These are phyloP conservation scores for Neofusicoccum laricinum DNA, from an alignment of 2,329 filamentous ascomycete genomes.

Conservation along the genomic window DNA sequence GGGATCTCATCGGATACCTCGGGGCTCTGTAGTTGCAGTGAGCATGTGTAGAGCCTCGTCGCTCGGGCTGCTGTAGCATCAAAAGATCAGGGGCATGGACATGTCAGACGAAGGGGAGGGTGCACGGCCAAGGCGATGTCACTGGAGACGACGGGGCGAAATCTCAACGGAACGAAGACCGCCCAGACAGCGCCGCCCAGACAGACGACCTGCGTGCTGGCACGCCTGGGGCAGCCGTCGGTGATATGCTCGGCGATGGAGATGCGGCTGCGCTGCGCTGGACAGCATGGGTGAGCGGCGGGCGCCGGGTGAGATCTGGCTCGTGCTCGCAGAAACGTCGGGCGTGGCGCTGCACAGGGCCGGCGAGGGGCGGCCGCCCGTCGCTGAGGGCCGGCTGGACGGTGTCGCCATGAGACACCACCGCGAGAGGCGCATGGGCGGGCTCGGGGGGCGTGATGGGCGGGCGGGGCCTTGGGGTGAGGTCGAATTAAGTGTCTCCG, in stretches of 20 bases:
- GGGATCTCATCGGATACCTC: background rate
- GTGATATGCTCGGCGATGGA: background rate
- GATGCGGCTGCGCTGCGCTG: background rate
- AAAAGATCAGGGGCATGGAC: background rate
- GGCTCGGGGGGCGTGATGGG: background rate
- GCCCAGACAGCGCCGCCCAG: background rate
- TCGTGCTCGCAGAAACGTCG: background rate
- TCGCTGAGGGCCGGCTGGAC: background rate
- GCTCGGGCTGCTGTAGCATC: too few relatives aligned
- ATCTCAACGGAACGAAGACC: constrained; percentile 5
- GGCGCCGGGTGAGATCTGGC: background rate
- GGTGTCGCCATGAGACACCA: background rate
- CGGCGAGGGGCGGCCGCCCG: background rate
- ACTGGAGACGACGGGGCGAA: background rate
- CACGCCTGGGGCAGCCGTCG: background rate
- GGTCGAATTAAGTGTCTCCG: constrained; percentile 14
- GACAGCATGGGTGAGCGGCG: background rate
- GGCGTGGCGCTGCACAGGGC: background rate
- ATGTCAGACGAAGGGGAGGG: background rate
- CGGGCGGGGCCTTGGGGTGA: constrained; percentile 8
- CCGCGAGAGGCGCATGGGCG: background rate
- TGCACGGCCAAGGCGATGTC: background rate
- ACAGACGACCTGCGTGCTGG: background rate
- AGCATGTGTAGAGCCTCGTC: background rate
- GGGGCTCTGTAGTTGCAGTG: background rate